Evolutionary conservation across 1,284 basidiomycete species (phyloP).

Genomic region (Schizophyllum amplum): DNA sequence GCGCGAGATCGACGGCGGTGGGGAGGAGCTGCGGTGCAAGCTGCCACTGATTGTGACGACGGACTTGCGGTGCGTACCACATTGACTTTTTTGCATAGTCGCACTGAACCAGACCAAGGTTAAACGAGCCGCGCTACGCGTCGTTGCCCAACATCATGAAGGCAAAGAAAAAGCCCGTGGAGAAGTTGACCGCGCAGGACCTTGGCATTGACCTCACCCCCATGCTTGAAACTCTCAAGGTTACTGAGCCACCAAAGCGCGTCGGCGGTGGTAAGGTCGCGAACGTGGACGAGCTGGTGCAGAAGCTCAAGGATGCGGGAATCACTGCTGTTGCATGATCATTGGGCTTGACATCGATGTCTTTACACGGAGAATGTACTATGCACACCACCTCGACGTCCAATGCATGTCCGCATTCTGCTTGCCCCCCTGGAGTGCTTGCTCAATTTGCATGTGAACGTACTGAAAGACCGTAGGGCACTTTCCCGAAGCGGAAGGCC

Average conservation of each 20-base stretch:
- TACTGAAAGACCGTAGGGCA: too few relatives aligned
- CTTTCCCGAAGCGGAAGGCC: too few relatives aligned
- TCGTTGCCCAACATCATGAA: conserved; percentile 97
- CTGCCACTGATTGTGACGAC: conserved; percentile 91
- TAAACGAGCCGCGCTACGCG: conserved; percentile 84
- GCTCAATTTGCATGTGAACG: too few relatives aligned
- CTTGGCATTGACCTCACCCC: conserved; percentile 81
- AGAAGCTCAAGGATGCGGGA: conserved; percentile 88
- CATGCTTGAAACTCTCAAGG: conserved; percentile 81
- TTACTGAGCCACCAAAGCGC: conserved; percentile 88
- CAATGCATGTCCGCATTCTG: too few relatives aligned
- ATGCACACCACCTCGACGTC: too few relatives aligned
- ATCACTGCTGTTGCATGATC: conserved; percentile 38
- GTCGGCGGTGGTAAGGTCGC: conserved; percentile 90
- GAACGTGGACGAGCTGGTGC: conserved; percentile 85
- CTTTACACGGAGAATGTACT: too few relatives aligned
- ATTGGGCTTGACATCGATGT: too few relatives aligned
- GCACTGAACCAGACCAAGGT: neutral
- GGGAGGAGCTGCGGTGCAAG: conserved; percentile 75
- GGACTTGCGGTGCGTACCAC: conserved; percentile 44
- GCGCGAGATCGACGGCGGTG: conserved; percentile 93
- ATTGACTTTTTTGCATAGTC: conserved; percentile 32
- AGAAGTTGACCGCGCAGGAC: conserved; percentile 77
- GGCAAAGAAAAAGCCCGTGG: conserved; percentile 97
- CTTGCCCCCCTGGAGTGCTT: too few relatives aligned